Evolutionary conservation across 331 rosid genomes (phyloP), one percentile per base, ranked within the genome.

Genomic region (Erythrophleum ivorense): DNA sequence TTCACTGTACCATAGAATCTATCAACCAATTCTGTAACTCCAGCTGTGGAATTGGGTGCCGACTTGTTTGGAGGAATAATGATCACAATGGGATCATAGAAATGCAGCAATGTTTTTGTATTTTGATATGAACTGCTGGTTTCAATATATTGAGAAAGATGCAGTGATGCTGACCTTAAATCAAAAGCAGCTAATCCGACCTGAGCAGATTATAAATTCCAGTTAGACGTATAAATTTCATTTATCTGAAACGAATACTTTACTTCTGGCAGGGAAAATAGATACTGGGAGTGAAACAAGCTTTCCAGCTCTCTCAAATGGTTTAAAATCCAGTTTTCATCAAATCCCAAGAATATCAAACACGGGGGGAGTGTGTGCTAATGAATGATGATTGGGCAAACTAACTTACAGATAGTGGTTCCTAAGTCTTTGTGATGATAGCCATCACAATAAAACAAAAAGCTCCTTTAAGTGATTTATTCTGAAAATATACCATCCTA

Each of bases 181-280:
- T 95, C 98, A 77, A 95, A 91, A 52, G 98, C 98, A 81, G 98
- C 98, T 81, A 95, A 83, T 78, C 98, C 98, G 77, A 95, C 98
- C 98, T 93, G 85, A 75, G 83, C 74, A 83, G 74, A 82, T 60
- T 6, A 52, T 49, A 46, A 53, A 60, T 69, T 19, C 78, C 60
- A 55, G 81, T 80, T 55, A 86, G 54, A 45, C 82, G 68, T 53
- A 75, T 46, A 60, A 72, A 63, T 64, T 69, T 46, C 79, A 55
- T 73, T 72, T 43, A 58, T 71, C 71, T 76, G 38, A 75, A 80
- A 80, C 63, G 72, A 74, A 13, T 54, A 54, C 80, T 50, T 72
- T 64, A 60, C 75, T 69, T 80, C 78, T 46, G 53, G 73, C 49
- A 80, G 58, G 21, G 36, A 40, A 55, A 53, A 14, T 19, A 67